A percentile compares a stretch with the other conserved stretches of the same genome.
These are phyloP conservation scores for Talaromyces ruber DNA, from an alignment of 495 filamentous ascomycete species.

Conservation along the genomic window DNA sequence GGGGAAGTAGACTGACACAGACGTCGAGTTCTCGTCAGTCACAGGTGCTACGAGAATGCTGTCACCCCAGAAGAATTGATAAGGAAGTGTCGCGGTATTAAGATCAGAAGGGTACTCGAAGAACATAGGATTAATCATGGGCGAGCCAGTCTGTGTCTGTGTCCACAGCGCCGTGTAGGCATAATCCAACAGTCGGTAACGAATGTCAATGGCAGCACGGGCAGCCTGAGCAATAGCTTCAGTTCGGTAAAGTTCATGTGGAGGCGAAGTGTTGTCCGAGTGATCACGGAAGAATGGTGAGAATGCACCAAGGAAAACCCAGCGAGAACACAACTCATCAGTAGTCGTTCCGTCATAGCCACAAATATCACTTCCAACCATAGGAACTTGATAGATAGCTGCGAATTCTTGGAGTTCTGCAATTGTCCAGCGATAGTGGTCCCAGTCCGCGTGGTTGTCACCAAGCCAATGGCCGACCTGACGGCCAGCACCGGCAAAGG, in stretches of 20 bases:
- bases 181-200: constrained; percentile 73
- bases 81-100: constrained; percentile 49
- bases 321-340: constrained; percentile 73
- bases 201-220: constrained; percentile 61
- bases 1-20: constrained; percentile 65
- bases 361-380: constrained; percentile 80
- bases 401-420: constrained; percentile 63
- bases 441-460: constrained; percentile 71
- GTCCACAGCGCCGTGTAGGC: constrained; percentile 66
- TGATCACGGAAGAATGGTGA: constrained; percentile 81
- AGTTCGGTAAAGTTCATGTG: constrained; percentile 80
- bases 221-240: constrained; percentile 54
- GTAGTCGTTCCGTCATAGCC: constrained; percentile 66
- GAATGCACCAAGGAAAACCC: constrained; percentile 77
- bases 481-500: constrained; percentile 70
- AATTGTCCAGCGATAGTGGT: constrained; percentile 62
- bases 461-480: constrained; percentile 85
- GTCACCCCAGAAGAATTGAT: constrained; percentile 69
- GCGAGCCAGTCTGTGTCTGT: constrained; percentile 61
- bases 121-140: constrained; percentile 60
- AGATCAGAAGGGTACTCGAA: constrained; percentile 62
- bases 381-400: constrained; percentile 74
- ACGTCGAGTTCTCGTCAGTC: constrained; percentile 50
- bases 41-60: constrained; percentile 69
- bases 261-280: constrained; percentile 37